phyloP scores from a whole-genome alignment of 2,329 filamentous ascomycete genomes.

The Calonectria hawksworthii region DNA sequence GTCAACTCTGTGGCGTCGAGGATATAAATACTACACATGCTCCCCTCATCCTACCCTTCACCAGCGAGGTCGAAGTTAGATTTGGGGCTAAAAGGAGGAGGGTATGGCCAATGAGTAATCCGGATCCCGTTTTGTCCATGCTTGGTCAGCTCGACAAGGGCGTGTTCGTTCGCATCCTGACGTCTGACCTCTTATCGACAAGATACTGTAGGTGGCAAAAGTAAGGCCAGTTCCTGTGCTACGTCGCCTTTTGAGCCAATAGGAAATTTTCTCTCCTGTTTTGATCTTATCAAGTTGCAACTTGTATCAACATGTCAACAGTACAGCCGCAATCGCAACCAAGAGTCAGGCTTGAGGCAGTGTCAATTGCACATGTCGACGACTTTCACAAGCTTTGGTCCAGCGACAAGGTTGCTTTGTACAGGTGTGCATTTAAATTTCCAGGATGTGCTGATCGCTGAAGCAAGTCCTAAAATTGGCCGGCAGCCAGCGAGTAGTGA shows the following conservation, averaged over 20 bases:
- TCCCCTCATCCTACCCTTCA: not conserved
- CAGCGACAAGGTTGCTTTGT: conserved; percentile 12
- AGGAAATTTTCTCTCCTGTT: not conserved
- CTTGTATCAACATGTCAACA: not conserved
- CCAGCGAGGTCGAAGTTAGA: not conserved
- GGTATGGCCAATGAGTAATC: not conserved
- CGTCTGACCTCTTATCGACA: not conserved
- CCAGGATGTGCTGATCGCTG: not conserved
- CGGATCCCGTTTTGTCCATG: not conserved
- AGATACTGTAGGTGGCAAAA: not conserved
- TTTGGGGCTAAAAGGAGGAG: not conserved
- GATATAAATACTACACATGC: not conserved
- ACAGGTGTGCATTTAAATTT: not conserved
- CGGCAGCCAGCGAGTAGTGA: not conserved
- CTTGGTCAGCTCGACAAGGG: not conserved
- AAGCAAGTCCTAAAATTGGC: no score
- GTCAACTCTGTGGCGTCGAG: not conserved
- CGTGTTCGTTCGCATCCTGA: not conserved
- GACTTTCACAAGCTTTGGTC: conserved; percentile 21
- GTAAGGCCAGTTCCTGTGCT: not conserved
- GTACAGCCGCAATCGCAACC: not conserved
- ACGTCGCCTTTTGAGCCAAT: not conserved
- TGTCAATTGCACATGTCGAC: conserved; percentile 6
- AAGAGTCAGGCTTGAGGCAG: not conserved
- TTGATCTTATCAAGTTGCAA: not conserved